Base-by-base conservation (phyloP, 2,329 filamentous ascomycete genomes). In the Teratosphaeria zuluensis region DNA sequence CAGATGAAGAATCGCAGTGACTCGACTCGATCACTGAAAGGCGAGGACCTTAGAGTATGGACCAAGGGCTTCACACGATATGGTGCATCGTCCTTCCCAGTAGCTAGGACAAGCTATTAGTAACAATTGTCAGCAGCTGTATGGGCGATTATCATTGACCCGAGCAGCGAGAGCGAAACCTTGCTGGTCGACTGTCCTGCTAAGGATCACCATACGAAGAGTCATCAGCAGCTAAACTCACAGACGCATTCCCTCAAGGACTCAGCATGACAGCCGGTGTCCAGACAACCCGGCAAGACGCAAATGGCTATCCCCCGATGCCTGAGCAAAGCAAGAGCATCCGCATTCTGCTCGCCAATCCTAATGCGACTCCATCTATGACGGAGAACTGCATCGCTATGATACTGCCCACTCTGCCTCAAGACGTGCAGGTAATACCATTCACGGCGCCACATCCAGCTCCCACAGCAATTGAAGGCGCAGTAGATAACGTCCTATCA, bases 391-490 rank as follows among this genome's bases (percentile, higher is more conserved):
- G 78, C 67, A 67, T 82, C 1, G 68, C 71, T 12, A 76, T 75
- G 53, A 66, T 80, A 14, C 58, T 69, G 30, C 66, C 72, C 1
- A 78, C 75, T 14, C 70, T 82, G 0, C 77, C 80, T 1, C 70
- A 76, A 4, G 72, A 78, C 61, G 76, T 81, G 53, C 73, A 73
- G 33, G 72, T 82, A 0, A 72, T 74, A 11, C 78, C 77, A 24
- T 81, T 82, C 70, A 82, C 80, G 4, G 73, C 78, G 0, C 78
- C 80, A 0, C 63, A 73, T 24, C 76, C 66, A 1, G 75, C 78
- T 0, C 80, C 80, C 0, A 77, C 76, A 14, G 80, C 80, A 2
- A 77, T 82, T 32, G 80, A 83, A 69, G 75, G 77, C 46, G 71
- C 73, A 57, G 74, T 78, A 30, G 79, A 82, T 66, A 76, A 74